These are phyloP conservation scores for Verbascum thapsus DNA, from an alignment of 257 asterid species.

Conservation along the genomic window DNA sequence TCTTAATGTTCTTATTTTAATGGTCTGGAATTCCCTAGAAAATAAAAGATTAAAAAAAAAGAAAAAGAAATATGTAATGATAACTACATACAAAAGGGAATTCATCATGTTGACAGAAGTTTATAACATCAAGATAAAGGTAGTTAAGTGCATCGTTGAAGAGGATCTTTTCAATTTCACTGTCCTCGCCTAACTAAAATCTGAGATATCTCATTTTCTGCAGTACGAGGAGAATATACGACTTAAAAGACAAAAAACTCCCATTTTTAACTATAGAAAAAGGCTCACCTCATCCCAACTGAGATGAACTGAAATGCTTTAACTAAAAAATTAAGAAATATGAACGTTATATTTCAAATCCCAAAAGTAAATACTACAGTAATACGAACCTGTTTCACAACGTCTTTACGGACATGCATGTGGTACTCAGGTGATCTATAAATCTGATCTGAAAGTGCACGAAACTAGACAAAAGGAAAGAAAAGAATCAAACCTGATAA, in stretches of 20 bases:
- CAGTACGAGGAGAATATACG: not conserved
- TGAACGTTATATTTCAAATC: conserved; percentile 5
- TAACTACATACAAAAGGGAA: conserved; percentile 8
- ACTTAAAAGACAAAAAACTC: conserved; percentile 9
- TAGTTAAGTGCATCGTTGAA: not conserved
- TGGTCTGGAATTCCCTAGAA: not conserved
- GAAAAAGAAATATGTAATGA: not conserved
- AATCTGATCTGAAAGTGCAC: conserved; percentile 77
- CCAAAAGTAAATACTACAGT: not conserved
- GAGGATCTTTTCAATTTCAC: not conserved
- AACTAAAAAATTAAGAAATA: not conserved
- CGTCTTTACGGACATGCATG: conserved; percentile 68
- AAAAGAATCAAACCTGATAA: conserved; percentile 19
- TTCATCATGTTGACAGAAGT: not conserved
- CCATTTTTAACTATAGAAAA: too few species aligned
- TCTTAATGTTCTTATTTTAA: not conserved
- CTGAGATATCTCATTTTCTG: not conserved
- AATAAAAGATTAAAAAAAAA: not conserved
- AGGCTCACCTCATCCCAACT: not conserved
- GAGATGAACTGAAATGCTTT: conserved; percentile 16
- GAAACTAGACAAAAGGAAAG: conserved; percentile 44
- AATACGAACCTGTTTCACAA: conserved; percentile 65
- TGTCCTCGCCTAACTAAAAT: not conserved
- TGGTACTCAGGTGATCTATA: conserved; percentile 69
- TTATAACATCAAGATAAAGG: not conserved